A percentile compares a stretch with the other conserved stretches of the same genome.
Evolutionary conservation across 495 filamentous ascomycete species (phyloP).

Genomic region (Podospora pseudoanserina): DNA sequence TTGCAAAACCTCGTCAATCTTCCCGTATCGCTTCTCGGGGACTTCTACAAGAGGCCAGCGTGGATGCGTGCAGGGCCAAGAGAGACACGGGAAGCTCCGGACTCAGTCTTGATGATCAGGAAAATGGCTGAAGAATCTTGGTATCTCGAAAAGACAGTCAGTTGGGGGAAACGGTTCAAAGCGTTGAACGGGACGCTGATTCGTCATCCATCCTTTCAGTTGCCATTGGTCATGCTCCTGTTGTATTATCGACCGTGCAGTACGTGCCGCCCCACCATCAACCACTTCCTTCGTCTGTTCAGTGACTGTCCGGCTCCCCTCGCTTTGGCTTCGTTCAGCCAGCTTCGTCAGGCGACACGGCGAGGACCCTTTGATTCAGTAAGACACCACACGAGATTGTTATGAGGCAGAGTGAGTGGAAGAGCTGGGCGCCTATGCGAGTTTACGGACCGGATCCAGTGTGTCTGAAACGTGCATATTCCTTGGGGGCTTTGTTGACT

Average conservation of each 20-base stretch:
- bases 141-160: neutral
- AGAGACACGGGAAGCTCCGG: slow-evolving; percentile 1
- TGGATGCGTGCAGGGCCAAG: neutral
- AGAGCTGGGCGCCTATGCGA: neutral
- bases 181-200: neutral
- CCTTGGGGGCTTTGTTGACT: neutral
- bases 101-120: neutral
- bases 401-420: neutral
- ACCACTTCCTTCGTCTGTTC: neutral
- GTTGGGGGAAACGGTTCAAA: neutral
- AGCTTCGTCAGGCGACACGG: no score
- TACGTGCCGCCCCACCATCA: neutral
- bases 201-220: neutral
- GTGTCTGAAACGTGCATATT: neutral
- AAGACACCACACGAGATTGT: no score
- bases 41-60: neutral
- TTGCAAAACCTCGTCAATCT: neutral
- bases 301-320: neutral
- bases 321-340: neutral
- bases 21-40: neutral
- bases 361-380: neutral
- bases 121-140: neutral
- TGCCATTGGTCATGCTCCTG: neutral
- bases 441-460: neutral
- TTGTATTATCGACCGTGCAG: slow-evolving; percentile 1